Percentiles rank a stretch among this genome's conserved stretches.
phyloP scores from a whole-genome alignment of 148 eudicot genomes.

The Rheum nobile region DNA sequence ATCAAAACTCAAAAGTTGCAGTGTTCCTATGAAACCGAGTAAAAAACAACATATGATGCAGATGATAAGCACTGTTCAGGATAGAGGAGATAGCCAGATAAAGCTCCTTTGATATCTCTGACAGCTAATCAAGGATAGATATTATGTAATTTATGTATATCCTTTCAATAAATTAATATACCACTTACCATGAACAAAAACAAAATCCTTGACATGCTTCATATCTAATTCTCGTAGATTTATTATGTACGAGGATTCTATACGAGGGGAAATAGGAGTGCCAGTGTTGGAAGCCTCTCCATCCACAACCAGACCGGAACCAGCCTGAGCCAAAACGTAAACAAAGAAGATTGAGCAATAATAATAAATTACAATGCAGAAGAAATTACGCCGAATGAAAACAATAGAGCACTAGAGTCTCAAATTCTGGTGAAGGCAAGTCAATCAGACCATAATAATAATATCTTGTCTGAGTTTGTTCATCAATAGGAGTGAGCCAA shows the following conservation, averaged over 20 bases:
- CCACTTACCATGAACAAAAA: constrained; percentile 74
- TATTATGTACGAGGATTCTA: constrained; percentile 76
- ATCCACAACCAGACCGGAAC: constrained; percentile 70
- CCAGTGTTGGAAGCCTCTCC: constrained; percentile 51
- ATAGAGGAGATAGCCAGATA: background rate
- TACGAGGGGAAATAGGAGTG: constrained; percentile 49
- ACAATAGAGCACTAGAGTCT: background rate
- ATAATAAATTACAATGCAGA: background rate
- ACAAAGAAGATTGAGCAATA: constrained; percentile 4
- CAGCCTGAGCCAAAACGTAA: constrained; percentile 39
- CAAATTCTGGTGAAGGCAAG: background rate
- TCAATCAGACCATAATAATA: background rate
- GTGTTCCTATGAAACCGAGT: background rate
- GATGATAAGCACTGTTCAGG: background rate
- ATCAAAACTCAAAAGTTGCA: background rate
- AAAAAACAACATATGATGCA: background rate
- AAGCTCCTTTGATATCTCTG: background rate
- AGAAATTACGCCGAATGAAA: background rate
- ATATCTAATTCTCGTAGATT: constrained; percentile 67
- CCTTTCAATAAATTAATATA: background rate
- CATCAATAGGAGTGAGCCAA: background rate
- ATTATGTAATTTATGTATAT: background rate
- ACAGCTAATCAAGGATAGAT: background rate
- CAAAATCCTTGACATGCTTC: constrained; percentile 90
- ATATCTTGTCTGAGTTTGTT: background rate